Evolutionary conservation across 2,329 filamentous ascomycete genomes (phyloP).

Genomic region (Cordyceps militaris): DNA sequence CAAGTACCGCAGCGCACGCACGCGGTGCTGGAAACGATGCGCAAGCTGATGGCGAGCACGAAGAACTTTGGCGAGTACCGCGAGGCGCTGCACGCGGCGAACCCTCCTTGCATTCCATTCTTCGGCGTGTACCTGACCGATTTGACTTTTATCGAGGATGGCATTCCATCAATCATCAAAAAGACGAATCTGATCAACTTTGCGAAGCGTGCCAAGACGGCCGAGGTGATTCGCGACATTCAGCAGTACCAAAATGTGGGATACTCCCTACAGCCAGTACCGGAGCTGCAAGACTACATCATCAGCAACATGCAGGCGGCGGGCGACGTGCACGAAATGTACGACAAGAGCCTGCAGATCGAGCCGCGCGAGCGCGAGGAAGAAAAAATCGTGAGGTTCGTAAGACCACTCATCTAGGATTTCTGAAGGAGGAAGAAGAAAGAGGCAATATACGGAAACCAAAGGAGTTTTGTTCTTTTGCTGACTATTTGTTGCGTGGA

Average conservation of each 20-base stretch:
- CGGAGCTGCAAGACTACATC: conserved; percentile 94
- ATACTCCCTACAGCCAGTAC: conserved; percentile 84
- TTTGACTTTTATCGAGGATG: conserved; percentile 96
- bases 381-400: conserved; percentile 98
- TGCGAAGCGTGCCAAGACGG: conserved; percentile 94
- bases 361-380: conserved; percentile 96
- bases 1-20: conserved; percentile 83
- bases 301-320: conserved; percentile 92
- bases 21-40: conserved; percentile 78
- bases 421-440: not conserved
- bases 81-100: conserved; percentile 84
- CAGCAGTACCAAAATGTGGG: conserved; percentile 98
- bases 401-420: conserved; percentile 18
- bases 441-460: not conserved
- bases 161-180: conserved; percentile 92
- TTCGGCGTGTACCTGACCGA: conserved; percentile 98
- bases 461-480: conserved; percentile 7
- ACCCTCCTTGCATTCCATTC: conserved; percentile 96
- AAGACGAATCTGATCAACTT: conserved; percentile 98
- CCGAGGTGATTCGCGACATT: conserved; percentile 96
- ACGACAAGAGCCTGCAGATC: conserved; percentile 88
- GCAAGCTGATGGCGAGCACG: conserved; percentile 89
- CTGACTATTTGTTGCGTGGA: conserved; percentile 14
- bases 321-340: conserved; percentile 98
- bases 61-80: conserved; percentile 98